Evolutionary conservation across 371 early-diverging fungal species (phyloP).

Genomic region (Capniomyces stellatus): DNA sequence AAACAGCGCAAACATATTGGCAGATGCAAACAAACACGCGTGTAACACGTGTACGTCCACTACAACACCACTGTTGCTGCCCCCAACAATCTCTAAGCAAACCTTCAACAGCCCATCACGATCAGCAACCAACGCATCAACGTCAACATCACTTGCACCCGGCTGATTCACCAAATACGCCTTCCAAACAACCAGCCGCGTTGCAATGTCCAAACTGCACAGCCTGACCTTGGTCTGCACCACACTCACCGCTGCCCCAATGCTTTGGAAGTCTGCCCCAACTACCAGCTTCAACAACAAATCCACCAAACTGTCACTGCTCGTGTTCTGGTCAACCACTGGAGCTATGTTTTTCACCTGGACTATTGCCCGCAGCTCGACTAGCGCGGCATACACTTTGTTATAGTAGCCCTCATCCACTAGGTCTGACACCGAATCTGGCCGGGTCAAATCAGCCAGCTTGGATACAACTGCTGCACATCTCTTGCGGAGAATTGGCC

Average conservation of each 20-base stretch:
- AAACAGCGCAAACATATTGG: neutral
- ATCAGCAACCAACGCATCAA: neutral
- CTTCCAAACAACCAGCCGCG: neutral
- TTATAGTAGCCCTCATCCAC: neutral
- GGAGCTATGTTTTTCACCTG: neutral
- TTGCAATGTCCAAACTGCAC: neutral
- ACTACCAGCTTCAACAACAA: neutral
- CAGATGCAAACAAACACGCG: neutral
- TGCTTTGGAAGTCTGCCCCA: neutral
- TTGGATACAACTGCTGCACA: neutral
- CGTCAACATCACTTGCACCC: too few species aligned
- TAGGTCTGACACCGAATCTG: neutral
- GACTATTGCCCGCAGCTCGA: neutral
- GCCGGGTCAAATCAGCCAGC: too few species aligned
- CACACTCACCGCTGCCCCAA: neutral
- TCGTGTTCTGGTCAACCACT: neutral
- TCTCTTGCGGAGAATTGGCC: neutral
- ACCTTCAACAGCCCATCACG: neutral
- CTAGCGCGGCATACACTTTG: neutral
- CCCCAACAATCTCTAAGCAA: neutral
- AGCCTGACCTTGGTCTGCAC: neutral
- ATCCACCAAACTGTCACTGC: too few species aligned
- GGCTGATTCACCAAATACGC: too few species aligned
- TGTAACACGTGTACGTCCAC: neutral
- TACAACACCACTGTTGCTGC: neutral